phyloP scores from a whole-genome alignment of 1,284 basidiomycete species.

The Rhizopogon parksii region DNA sequence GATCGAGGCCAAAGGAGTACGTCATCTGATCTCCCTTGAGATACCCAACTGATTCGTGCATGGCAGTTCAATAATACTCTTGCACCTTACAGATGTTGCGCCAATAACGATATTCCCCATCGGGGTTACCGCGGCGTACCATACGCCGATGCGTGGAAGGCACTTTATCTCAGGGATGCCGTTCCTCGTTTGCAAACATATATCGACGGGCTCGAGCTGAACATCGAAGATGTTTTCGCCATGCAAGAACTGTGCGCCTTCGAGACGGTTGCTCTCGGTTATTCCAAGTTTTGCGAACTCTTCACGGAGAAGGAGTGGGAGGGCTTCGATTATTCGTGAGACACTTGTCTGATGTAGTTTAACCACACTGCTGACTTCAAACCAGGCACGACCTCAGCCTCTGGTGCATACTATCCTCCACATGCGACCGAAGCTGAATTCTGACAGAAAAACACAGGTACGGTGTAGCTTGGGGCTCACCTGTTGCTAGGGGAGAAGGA shows the following conservation, averaged over 20 bases:
- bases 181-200: slow-evolving; percentile 49
- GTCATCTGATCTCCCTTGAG: slow-evolving; percentile 16
- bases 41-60: neutral
- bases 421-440: neutral
- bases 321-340: slow-evolving; percentile 72
- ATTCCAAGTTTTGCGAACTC: slow-evolving; percentile 79
- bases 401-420: slow-evolving; percentile 32
- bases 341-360: slow-evolving; percentile 18
- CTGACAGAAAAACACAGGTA: slow-evolving; percentile 39
- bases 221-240: slow-evolving; percentile 60
- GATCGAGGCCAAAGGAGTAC: slow-evolving; percentile 56
- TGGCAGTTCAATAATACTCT: slow-evolving; percentile 74
- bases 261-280: slow-evolving; percentile 84
- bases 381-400: slow-evolving; percentile 42
- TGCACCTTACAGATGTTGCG: slow-evolving; percentile 64
- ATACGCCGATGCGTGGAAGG: slow-evolving; percentile 55
- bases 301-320: slow-evolving; percentile 86
- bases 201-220: slow-evolving; percentile 58
- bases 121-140: slow-evolving; percentile 49
- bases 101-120: slow-evolving; percentile 35
- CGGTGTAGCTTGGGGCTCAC: slow-evolving; percentile 69
- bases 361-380: neutral
- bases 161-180: slow-evolving; percentile 63
- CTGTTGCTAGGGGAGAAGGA: slow-evolving; percentile 72
- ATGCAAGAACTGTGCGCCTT: slow-evolving; percentile 76